phyloP scores from a whole-genome alignment of 805 yeast species.

The Metschnikowia gelsemii region DNA sequence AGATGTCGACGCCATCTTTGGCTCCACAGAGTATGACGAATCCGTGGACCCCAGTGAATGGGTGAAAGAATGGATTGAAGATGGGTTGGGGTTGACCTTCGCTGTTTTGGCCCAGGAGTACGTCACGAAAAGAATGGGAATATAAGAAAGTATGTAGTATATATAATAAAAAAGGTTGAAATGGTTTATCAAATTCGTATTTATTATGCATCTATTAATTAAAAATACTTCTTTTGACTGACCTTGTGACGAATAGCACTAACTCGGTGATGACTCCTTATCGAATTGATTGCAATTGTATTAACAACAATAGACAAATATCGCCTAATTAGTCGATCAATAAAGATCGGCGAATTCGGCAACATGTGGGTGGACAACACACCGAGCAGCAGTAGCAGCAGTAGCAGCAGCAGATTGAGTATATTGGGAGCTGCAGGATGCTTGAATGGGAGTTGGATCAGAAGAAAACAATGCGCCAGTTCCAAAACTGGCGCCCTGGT shows the following conservation, averaged over 20 bases:
- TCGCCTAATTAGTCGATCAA: conserved; percentile 17
- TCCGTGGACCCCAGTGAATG: conserved; percentile 42
- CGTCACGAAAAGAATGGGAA: conserved; percentile 87
- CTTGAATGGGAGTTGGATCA: not conserved
- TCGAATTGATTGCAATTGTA: not conserved
- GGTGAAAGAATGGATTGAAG: conserved; percentile 46
- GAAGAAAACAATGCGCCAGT: conserved; percentile 7
- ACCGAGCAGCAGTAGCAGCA: conserved; percentile 14
- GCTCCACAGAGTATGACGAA: conserved; percentile 23
- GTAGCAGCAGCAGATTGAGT: conserved; percentile 1
- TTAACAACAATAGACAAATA: not conserved
- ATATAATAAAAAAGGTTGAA: not conserved
- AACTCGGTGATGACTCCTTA: not conserved
- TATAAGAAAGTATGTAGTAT: conserved; percentile 14
- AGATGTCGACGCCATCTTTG: conserved; percentile 21
- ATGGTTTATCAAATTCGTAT: not conserved
- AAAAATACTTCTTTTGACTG: conserved; percentile 1
- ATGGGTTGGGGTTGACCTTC: conserved; percentile 71
- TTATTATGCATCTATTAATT: conserved; percentile 4
- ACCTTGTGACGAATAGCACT: not conserved
- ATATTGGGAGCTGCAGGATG: conserved; percentile 1
- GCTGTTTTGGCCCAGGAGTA: conserved; percentile 90
- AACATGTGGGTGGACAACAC: conserved; percentile 39
- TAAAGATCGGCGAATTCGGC: conserved; percentile 48
- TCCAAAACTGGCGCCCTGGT: conserved; percentile 4